phyloP scores from a whole-genome alignment of 805 yeast genomes.

The Metschnikowia shivogae region DNA sequence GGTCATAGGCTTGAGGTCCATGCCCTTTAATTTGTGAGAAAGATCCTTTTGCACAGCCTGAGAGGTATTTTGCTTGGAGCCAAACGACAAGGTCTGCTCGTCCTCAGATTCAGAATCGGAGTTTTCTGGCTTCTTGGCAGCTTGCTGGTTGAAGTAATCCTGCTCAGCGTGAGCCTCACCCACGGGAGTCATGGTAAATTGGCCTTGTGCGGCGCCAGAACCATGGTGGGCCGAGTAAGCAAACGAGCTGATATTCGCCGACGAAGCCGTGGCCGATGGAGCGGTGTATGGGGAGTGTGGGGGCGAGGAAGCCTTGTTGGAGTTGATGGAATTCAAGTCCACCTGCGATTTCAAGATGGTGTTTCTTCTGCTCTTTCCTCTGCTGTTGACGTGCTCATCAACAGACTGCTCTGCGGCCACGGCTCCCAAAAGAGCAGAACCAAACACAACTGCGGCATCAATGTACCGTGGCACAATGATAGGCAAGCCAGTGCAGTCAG shows the following conservation, averaged over 20 bases:
- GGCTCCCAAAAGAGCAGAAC: slow-evolving; percentile 92
- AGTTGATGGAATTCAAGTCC: slow-evolving; percentile 21
- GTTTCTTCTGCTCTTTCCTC: slow-evolving; percentile 35
- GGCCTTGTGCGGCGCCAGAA: slow-evolving; percentile 17
- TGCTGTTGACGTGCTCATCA: slow-evolving; percentile 28
- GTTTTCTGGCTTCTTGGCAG: slow-evolving; percentile 8
- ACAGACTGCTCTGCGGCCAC: slow-evolving; percentile 75
- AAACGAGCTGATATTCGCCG: slow-evolving; percentile 52
- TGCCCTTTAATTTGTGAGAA: slow-evolving; percentile 38
- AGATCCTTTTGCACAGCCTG: slow-evolving; percentile 47
- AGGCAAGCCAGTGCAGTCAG: slow-evolving; percentile 90
- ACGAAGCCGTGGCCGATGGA: slow-evolving; percentile 71
- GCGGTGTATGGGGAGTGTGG: slow-evolving; percentile 73
- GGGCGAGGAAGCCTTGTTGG: slow-evolving; percentile 8
- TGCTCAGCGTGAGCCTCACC: slow-evolving; percentile 27
- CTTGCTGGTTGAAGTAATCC: slow-evolving; percentile 38
- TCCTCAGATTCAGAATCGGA: slow-evolving; percentile 40
- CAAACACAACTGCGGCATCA: slow-evolving; percentile 96
- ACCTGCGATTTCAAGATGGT: slow-evolving; percentile 31
- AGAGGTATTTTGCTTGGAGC: slow-evolving; percentile 44
- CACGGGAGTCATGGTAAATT: slow-evolving; percentile 36
- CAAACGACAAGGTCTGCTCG: slow-evolving; percentile 54
- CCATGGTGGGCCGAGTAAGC: slow-evolving; percentile 36
- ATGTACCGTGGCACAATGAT: slow-evolving; percentile 90
- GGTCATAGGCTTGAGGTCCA: slow-evolving; percentile 38